Conservation (phyloP, 306 rosid genomes). For the Psophocarpus tetragonolobus region DNA sequence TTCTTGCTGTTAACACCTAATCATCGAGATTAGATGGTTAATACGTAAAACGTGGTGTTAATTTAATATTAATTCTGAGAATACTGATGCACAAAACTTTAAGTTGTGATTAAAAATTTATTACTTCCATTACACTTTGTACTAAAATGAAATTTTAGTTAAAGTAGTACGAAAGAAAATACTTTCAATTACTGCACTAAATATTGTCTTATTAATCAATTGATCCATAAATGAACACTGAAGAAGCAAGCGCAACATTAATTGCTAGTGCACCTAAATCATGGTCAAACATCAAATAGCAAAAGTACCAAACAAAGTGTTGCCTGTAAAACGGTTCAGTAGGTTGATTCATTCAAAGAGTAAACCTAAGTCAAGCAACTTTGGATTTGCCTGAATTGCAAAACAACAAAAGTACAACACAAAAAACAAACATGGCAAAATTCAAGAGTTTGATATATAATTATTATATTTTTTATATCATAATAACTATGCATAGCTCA, state of each 20-base stretch:
- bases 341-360: constrained; percentile 22
- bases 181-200: not conserved
- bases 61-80: not conserved
- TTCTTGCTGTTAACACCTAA: not conserved
- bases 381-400: constrained; percentile 14
- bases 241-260: not conserved
- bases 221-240: not conserved
- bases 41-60: not conserved
- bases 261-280: not conserved
- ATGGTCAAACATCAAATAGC: constrained; percentile 26
- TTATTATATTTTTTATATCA: not conserved
- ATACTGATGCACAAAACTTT: not conserved
- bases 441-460: not conserved
- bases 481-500: not conserved
- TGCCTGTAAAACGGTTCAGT: not conserved
- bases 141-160: not conserved
- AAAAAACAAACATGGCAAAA: constrained; percentile 23
- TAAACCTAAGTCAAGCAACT: constrained; percentile 3
- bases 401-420: constrained; percentile 10
- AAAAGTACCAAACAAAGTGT: not conserved
- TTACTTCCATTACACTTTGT: not conserved
- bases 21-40: not conserved
- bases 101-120: not conserved
- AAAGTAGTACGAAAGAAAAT: not conserved
- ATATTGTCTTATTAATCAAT: not conserved